Evolutionary conservation across 163 green algal genomes (phyloP).

Genomic region (Scenedesmus sp.): DNA sequence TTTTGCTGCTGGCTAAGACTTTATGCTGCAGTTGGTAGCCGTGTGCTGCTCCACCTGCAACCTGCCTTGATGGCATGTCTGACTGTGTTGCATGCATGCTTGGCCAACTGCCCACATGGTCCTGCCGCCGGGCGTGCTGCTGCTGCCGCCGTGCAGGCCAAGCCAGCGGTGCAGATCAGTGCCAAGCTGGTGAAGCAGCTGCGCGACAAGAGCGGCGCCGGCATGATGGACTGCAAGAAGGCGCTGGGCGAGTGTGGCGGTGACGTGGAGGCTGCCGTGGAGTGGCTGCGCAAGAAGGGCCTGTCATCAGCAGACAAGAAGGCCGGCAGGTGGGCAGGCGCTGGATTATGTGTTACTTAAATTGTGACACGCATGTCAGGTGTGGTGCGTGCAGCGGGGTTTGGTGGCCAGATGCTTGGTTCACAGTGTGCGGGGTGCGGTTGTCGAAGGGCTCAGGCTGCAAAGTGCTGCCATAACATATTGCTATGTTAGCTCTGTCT

Average conservation of each 20-base stretch:
- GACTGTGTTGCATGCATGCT: neutral
- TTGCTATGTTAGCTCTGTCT: no score
- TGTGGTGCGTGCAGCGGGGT: no score
- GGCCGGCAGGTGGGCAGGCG: constrained; percentile 58
- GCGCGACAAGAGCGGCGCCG: constrained; percentile 81
- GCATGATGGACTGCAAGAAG: constrained; percentile 97
- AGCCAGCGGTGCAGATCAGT: constrained; percentile 48
- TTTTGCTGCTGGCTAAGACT: neutral
- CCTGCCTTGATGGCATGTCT: neutral
- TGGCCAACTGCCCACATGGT: neutral
- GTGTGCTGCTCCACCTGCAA: neutral
- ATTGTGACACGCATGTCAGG: no score
- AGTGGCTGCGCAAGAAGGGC: constrained; percentile 96
- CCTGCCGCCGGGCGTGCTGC: neutral
- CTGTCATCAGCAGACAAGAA: constrained; percentile 96
- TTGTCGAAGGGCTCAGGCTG: no score
- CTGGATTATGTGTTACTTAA: no score
- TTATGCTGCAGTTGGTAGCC: neutral
- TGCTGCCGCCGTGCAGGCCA: constrained; percentile 29
- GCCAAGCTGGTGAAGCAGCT: constrained; percentile 82
- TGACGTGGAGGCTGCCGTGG: constrained; percentile 66
- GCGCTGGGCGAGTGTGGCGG: constrained; percentile 78
- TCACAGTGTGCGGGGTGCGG: no score
- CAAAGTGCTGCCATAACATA: no score
- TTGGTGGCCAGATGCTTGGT: no score